Evolutionary conservation across 2,329 filamentous ascomycete genomes (phyloP).

Genomic region (Sclerotinia glacialis): DNA sequence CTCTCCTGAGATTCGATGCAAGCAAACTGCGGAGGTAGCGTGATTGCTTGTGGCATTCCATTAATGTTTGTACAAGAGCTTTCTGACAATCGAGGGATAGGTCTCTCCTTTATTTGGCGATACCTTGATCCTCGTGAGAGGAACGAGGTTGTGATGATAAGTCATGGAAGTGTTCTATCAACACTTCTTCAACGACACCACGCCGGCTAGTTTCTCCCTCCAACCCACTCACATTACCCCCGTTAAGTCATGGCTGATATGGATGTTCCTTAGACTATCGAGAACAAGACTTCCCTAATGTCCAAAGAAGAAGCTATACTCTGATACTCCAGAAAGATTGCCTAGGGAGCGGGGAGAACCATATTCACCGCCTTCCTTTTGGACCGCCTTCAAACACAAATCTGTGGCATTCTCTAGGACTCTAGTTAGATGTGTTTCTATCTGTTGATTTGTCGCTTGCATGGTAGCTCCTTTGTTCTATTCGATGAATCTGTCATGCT

Average conservation of each 20-base stretch:
- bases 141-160: neutral
- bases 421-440: neutral
- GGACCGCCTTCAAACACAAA: neutral
- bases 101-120: neutral
- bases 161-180: neutral
- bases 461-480: neutral
- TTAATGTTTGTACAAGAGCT: neutral
- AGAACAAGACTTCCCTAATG: neutral
- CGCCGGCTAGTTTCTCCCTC: neutral
- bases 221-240: neutral
- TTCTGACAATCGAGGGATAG: neutral
- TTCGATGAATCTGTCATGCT: neutral
- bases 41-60: neutral
- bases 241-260: neutral
- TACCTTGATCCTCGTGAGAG: neutral
- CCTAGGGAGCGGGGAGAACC: neutral
- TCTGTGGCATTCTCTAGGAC: neutral
- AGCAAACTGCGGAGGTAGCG: neutral
- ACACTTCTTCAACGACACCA: neutral
- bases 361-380: neutral
- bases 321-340: neutral
- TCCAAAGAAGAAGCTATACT: neutral
- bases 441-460: neutral
- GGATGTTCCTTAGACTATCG: neutral
- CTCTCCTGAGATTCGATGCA: neutral